Conservation (phyloP, 2,329 filamentous ascomycete genomes). For the Scytalidium sp. region DNA sequence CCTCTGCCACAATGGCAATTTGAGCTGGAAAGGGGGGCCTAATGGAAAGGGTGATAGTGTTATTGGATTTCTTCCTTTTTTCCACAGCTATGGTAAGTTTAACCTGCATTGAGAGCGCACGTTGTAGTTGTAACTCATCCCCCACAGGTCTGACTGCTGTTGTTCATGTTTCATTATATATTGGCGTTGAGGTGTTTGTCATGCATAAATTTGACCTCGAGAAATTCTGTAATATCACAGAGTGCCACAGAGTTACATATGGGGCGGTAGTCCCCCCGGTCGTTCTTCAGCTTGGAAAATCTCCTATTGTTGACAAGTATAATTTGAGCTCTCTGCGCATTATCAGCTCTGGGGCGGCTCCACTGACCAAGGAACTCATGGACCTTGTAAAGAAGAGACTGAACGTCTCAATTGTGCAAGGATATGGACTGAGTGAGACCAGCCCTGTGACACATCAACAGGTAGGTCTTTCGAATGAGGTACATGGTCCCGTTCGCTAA, state of each 20-base stretch:
- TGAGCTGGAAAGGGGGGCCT: conserved; percentile 51
- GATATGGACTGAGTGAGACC: conserved; percentile 86
- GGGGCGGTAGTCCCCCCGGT: conserved; percentile 80
- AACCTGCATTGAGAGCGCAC: not conserved
- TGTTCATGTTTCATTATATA: conserved; percentile 62
- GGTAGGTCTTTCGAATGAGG: conserved; percentile 36
- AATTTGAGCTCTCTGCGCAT: conserved; percentile 75
- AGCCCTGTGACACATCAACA: conserved; percentile 73
- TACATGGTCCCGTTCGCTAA: not conserved
- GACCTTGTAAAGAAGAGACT: conserved; percentile 70
- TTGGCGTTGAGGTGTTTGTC: conserved; percentile 63
- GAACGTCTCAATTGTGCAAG: conserved; percentile 78
- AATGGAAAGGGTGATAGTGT: conserved; percentile 63
- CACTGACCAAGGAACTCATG: conserved; percentile 74
- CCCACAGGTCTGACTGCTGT: conserved; percentile 55
- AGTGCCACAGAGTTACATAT: conserved; percentile 70
- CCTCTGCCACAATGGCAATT: conserved; percentile 48
- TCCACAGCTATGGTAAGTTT: conserved; percentile 61
- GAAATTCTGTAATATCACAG: conserved; percentile 70
- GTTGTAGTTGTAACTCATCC: conserved; percentile 9
- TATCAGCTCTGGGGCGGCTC: conserved; percentile 82
- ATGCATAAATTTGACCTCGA: conserved; percentile 78
- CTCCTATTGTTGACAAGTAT: conserved; percentile 73
- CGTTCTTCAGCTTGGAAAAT: conserved; percentile 73
- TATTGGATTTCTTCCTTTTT: conserved; percentile 76